Base-by-base conservation (phyloP, 2,329 filamentous ascomycete species). In the Diaporthe caulivora region DNA sequence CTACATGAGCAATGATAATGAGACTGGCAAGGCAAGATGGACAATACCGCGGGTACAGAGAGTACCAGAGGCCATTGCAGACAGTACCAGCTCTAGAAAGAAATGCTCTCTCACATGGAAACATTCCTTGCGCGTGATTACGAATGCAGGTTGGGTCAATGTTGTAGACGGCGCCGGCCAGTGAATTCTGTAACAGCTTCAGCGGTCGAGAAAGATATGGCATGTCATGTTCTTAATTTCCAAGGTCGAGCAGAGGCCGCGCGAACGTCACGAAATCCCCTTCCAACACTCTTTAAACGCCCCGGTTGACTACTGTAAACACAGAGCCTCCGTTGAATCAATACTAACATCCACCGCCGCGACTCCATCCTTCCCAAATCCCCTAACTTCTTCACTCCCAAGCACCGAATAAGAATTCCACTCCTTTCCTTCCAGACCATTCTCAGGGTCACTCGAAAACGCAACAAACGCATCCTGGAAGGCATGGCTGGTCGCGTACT, bases 281-380 rank as follows among this genome's bases (percentile, higher is more conserved):
- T n/a, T n/a, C n/a, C n/a, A n/a, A n/a, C n/a, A n/a, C n/a, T 55
- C 29, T 34, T 10, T 11, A 31, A 55, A 34, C 6, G 13, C 10
- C 18, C n/a, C 26, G 26, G 17, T 29, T n/a, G 1, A 13, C 5
- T 1, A 2, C 40, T 13, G 86, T 91, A 3, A 95, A 97, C 83
- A 92, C 94, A 73, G 93, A 9, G 18, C n/a, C 42, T 69, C 71
- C 7, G 9, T 53, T 7, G 62, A 68, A 3, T 53, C 62, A 11
- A 72, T 42, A n/a, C 53, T 72, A 18, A 42, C 24, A 40, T 72
- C 62, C 34, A 51, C 17, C 60, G 17, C 71, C 8, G 62, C 15
- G 3, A 60, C 42, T 6, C 53, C 53, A 7, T 69, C 31, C 53
- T 9, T 70, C 3, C 65, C 71, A 21, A 73, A 73, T 0, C 54